Conservation (phyloP, 1,284 basidiomycete genomes). For the Bjerkandera adusta region DNA sequence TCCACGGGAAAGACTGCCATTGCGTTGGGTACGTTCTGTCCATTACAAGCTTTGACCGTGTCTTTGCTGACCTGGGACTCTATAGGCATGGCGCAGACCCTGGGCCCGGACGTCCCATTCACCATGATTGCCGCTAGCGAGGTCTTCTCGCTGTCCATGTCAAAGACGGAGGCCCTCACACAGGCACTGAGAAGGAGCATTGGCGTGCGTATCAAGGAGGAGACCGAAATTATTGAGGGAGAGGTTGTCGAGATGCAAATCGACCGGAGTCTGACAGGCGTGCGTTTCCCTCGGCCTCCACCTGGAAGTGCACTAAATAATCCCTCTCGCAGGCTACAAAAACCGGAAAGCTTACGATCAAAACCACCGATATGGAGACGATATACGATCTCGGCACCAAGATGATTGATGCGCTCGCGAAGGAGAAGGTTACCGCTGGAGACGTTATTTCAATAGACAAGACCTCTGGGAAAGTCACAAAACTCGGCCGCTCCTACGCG, state of each 20-base stretch:
- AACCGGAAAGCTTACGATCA: constrained; percentile 96
- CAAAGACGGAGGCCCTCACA: constrained; percentile 96
- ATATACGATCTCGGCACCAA: constrained; percentile 98
- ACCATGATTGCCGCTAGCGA: constrained; percentile 97
- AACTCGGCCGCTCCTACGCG: constrained; percentile 94
- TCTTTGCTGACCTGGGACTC: neutral
- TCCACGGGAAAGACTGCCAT: constrained; percentile 98
- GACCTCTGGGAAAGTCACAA: constrained; percentile 94
- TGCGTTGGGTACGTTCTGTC: constrained; percentile 75
- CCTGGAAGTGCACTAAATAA: neutral
- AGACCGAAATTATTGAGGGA: constrained; percentile 96
- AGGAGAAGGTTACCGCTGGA: constrained; percentile 96
- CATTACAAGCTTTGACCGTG: neutral
- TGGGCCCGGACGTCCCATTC: constrained; percentile 94
- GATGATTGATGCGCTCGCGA: constrained; percentile 97
- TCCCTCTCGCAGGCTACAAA: constrained; percentile 77
- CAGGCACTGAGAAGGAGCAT: constrained; percentile 96
- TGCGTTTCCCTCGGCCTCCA: constrained; percentile 40
- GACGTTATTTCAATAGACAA: constrained; percentile 98
- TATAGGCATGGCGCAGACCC: constrained; percentile 92
- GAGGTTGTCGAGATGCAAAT: constrained; percentile 99
- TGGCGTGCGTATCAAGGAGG: constrained; percentile 96
- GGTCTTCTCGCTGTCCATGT: constrained; percentile 97
- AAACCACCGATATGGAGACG: constrained; percentile 99
- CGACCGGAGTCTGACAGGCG: constrained; percentile 94